Evolutionary conservation across 176 grass and related monocot species (phyloP).

Genomic region (Bothriochloa decipiens): DNA sequence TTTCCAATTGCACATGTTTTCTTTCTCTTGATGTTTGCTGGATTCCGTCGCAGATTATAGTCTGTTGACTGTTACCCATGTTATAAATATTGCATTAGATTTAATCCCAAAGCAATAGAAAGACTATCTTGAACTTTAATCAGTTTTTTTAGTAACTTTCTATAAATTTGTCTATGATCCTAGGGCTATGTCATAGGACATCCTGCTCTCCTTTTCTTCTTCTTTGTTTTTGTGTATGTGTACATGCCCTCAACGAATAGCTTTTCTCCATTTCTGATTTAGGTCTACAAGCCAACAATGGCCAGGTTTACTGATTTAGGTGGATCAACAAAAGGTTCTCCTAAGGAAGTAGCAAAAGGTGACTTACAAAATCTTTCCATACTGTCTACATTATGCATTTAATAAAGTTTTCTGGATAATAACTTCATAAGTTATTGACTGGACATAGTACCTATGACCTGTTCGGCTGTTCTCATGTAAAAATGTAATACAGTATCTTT

Average conservation of each 20-base stretch:
- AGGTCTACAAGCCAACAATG: slow-evolving; percentile 94
- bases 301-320: slow-evolving; percentile 87
- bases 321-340: slow-evolving; percentile 69
- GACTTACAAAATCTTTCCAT: slow-evolving; percentile 26
- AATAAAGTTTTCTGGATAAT: slow-evolving; percentile 28
- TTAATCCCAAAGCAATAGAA: slow-evolving; percentile 23
- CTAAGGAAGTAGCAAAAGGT: slow-evolving; percentile 81
- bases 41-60: slow-evolving; percentile 6
- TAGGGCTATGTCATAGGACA: not conserved
- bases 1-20: slow-evolving; percentile 13
- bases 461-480: not conserved
- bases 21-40: slow-evolving; percentile 1
- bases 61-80: not conserved
- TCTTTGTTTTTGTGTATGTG: not conserved
- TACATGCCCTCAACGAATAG: slow-evolving; percentile 4
- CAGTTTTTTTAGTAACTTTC: not conserved
- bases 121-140: not conserved
- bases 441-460: not conserved
- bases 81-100: not conserved
- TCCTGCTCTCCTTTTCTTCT: not conserved
- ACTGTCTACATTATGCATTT: slow-evolving; percentile 1
- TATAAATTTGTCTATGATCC: not conserved
- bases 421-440: not conserved
- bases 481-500: slow-evolving; percentile 16
- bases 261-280: slow-evolving; percentile 37